phyloP scores from a whole-genome alignment of 228 moss, liverwort and hornwort genomes.

The Sphagnum fallax region DNA sequence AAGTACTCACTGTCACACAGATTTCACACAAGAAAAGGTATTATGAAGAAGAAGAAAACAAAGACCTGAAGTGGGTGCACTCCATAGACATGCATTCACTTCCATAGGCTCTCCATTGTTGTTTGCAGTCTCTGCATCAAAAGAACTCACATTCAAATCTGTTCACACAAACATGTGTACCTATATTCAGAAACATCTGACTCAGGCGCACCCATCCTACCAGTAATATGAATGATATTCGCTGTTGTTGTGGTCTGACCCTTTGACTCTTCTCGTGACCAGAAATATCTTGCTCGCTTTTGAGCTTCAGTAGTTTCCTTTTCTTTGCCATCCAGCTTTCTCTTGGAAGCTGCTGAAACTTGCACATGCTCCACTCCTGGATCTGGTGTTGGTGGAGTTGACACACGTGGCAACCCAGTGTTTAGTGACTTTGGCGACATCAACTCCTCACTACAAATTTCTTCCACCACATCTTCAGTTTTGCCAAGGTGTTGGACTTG shows the following conservation, averaged over 20 bases:
- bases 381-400: constrained; percentile 9
- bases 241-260: neutral
- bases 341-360: constrained; percentile 16
- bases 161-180: too few relatives aligned
- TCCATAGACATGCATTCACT: too few relatives aligned
- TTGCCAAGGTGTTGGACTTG: neutral
- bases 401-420: neutral
- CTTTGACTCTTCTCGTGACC: constrained; percentile 34
- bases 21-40: too few relatives aligned
- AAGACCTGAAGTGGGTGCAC: too few relatives aligned
- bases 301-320: constrained; percentile 2
- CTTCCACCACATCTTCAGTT: neutral
- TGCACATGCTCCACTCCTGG: constrained; percentile 1
- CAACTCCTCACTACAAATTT: neutral
- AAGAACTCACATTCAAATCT: too few relatives aligned
- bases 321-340: constrained; percentile 13
- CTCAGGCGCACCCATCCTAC: neutral
- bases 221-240: neutral
- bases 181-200: too few relatives aligned
- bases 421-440: too few relatives aligned
- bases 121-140: too few relatives aligned
- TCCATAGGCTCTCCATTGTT: too few relatives aligned
- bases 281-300: constrained; percentile 24
- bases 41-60: too few relatives aligned
- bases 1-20: too few relatives aligned